A percentile compares a stretch with the other conserved stretches of the same genome.
phyloP scores from a whole-genome alignment of 2,329 filamentous ascomycete genomes.

The Sclerotinia glacialis region DNA sequence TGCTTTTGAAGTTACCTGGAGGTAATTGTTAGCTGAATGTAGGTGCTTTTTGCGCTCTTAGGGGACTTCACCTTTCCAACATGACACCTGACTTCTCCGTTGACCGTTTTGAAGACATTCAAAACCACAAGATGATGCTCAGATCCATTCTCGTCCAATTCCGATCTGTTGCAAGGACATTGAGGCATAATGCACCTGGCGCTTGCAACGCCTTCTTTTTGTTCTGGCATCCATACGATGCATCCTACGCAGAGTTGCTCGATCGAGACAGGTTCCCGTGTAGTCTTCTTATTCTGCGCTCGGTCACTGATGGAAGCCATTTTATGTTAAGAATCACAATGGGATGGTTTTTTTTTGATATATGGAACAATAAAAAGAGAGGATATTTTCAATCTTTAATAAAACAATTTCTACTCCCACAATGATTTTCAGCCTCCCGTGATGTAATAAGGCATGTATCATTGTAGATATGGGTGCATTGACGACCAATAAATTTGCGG shows the following conservation, averaged over 20 bases:
- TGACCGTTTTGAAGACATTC: background rate
- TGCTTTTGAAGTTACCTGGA: background rate
- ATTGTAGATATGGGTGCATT: background rate
- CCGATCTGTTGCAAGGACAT: background rate
- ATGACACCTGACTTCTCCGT: background rate
- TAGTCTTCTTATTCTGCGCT: background rate
- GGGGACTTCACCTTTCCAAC: background rate
- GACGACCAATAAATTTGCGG: background rate
- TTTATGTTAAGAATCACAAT: background rate
- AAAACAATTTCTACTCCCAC: background rate
- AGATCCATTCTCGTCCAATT: background rate
- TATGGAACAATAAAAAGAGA: background rate
- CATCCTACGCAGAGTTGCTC: background rate
- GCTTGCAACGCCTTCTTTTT: background rate
- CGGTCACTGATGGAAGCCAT: background rate
- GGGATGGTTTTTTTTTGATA: too few species aligned
- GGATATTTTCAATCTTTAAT: too few species aligned
- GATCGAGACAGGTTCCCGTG: background rate
- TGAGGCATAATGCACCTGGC: background rate
- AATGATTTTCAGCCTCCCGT: background rate
- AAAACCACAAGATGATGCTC: background rate
- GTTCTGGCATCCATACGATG: constrained; percentile 1
- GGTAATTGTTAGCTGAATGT: background rate
- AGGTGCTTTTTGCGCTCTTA: background rate
- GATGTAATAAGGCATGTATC: background rate